Evolutionary conservation across 208 protist species (phyloP).

Genomic region (Leptomonas seymouri): DNA sequence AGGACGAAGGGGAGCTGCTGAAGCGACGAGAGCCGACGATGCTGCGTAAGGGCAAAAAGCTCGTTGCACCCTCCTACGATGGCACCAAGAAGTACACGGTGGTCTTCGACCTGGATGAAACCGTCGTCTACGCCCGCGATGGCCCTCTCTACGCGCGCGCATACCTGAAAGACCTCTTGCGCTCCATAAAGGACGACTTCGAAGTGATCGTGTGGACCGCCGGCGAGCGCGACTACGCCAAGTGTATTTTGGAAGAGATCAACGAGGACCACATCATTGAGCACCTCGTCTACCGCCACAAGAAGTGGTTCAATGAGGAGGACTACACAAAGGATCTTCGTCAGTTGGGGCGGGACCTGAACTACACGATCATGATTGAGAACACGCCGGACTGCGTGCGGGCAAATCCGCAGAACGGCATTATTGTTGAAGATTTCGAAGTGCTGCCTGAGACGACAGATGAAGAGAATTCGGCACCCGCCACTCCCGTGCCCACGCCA

Average conservation of each 20-base stretch:
- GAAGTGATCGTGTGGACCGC: slow-evolving; percentile 94
- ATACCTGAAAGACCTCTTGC: slow-evolving; percentile 76
- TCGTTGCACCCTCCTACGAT: slow-evolving; percentile 51
- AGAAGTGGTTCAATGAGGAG: slow-evolving; percentile 74
- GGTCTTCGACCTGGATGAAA: slow-evolving; percentile 92
- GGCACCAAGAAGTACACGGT: slow-evolving; percentile 76
- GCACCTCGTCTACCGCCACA: slow-evolving; percentile 83
- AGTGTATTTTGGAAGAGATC: slow-evolving; percentile 86
- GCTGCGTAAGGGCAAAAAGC: slow-evolving; percentile 52
- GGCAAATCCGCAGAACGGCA: slow-evolving; percentile 80
- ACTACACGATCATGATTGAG: slow-evolving; percentile 88
- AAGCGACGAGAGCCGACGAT: slow-evolving; percentile 80
- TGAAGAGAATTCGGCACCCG: slow-evolving; percentile 19
- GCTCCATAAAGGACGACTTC: slow-evolving; percentile 76
- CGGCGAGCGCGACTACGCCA: slow-evolving; percentile 89
- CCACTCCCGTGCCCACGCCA: slow-evolving; percentile 15
- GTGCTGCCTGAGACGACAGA: slow-evolving; percentile 42
- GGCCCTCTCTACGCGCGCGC: slow-evolving; percentile 86
- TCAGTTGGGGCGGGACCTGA: slow-evolving; percentile 70
- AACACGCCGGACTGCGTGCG: slow-evolving; percentile 89
- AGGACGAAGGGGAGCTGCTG: slow-evolving; percentile 63
- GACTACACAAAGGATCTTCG: slow-evolving; percentile 90
- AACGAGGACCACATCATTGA: slow-evolving; percentile 85
- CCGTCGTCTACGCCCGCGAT: slow-evolving; percentile 90
- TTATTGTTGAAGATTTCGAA: slow-evolving; percentile 89